Base-by-base conservation (phyloP, 192 early-diverging fungal species). In the Mortierella hygrophila region DNA sequence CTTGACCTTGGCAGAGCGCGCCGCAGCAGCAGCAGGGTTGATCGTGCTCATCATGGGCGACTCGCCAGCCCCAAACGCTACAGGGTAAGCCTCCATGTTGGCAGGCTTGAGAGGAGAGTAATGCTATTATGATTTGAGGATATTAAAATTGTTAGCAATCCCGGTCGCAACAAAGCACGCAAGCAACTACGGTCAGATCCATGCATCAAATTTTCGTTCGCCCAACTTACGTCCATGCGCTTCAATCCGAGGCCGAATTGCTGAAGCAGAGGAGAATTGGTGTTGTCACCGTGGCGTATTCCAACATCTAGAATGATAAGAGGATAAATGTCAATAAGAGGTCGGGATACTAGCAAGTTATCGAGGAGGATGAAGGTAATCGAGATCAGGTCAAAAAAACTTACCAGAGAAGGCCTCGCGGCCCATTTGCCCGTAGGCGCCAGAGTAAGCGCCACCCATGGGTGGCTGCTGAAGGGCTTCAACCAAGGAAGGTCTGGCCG, bases 1-100 rank as follows among this genome's bases (percentile, higher is more conserved):
- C 40, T 86, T 86, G 41, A 86, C 84, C 38, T 86, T 86, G n/a
- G 84, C 84, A 18, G 84, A 80, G 37, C 84, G 69, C 1, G 84
- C 84, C 0, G 74, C 74, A 4, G 84, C 79, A 2, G 84, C 82
- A 3, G 74, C n/a, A 8, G 81, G 72, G 32, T 78, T 83, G 23
- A 78, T 83, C 9, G 70, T 78, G 52, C 81, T 86, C 79, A 86
- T 68, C 72, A 86, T 46, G 29, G 79, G 84, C 32, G 84, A 81
- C 74, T 86, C 84, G 8, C 84, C 84, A 35, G 75, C 40, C 2
- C 84, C 84, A 70, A 86, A 86, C 7, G 75, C 49, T 40, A 76
- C 57, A 7, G 83, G 83, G 70, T 85, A 85, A 26, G 70, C 29
- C 5, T 85, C 83, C 57, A 79, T 42, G 46, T 76, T 75, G 74